Evolutionary conservation across 495 filamentous ascomycete species (phyloP), one percentile per base, ranked within the genome.

Genomic region (Immersiella caudata): DNA sequence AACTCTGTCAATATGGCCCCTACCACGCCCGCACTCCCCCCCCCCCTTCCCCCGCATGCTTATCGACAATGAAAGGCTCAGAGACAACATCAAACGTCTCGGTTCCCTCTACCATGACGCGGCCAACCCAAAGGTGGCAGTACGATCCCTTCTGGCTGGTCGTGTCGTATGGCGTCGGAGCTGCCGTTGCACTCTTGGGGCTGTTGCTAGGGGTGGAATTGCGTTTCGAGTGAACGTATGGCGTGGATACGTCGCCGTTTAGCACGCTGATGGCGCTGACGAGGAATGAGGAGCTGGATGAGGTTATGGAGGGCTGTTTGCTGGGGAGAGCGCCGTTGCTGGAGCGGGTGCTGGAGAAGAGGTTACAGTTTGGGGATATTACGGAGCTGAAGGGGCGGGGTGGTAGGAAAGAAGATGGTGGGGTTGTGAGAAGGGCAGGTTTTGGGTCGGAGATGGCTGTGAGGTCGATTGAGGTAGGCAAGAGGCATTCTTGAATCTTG

Each of bases 111-210:
- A n/a, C n/a, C n/a, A n/a, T n/a, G n/a, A n/a, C n/a, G n/a, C n/a
- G n/a, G n/a, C n/a, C n/a, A n/a, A 33, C 27, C 52, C 64, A 66
- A 52, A 9, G 21, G 18, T 59, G 64, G 64, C 24, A 59, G 11
- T 66, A 66, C 54, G 25, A 40, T 16, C 64, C 64, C 12, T 66
- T 66, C 52, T 66, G 64, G 64, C 64, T 66, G 20, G 33, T 24
- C 25, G 26, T 59, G 3, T 40, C 64, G 27, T 66, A 59, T 54
- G 54, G 52, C 54, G 24, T 26, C 6, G 62, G 29, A n/a, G n/a
- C n/a, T 9, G 11, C 62, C 2, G 62, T 16, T 24, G 62, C 54
- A 4, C 26, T 50, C 9, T 49, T 65, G 24, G 25, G 33, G 14
- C 24, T 49, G 29, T 65, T 27, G 62, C 49, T 20, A 50, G 26